phyloP scores from a whole-genome alignment of 371 early-diverging fungal species.

The Rhizopus arrhizus region DNA sequence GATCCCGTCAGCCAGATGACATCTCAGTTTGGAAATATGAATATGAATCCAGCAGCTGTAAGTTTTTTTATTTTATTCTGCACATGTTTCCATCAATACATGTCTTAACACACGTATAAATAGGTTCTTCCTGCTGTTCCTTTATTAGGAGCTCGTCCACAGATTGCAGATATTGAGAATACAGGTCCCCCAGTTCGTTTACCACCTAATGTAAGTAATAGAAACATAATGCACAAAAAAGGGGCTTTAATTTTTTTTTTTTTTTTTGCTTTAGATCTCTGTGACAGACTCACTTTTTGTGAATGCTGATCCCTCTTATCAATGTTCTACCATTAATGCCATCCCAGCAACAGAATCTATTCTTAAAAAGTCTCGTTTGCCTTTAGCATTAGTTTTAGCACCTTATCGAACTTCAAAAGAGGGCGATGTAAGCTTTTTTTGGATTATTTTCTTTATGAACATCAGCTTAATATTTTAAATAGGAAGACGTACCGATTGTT shows the following conservation, averaged over 20 bases:
- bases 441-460: not conserved
- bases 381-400: slow-evolving; percentile 86
- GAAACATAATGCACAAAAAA: not conserved
- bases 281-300: slow-evolving; percentile 70
- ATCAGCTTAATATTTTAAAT: slow-evolving; percentile 1
- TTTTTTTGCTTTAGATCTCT: slow-evolving; percentile 46
- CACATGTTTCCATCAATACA: not conserved
- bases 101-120: not conserved
- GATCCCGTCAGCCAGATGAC: slow-evolving; percentile 39
- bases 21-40: slow-evolving; percentile 53
- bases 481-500: slow-evolving; percentile 82
- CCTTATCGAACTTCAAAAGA: slow-evolving; percentile 73
- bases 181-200: slow-evolving; percentile 60
- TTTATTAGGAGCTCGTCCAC: slow-evolving; percentile 59
- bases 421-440: slow-evolving; percentile 49
- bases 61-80: slow-evolving; percentile 14
- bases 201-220: slow-evolving; percentile 56
- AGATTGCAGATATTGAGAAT: slow-evolving; percentile 56
- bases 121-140: slow-evolving; percentile 44
- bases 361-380: slow-evolving; percentile 82
- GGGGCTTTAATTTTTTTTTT: not conserved
- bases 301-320: slow-evolving; percentile 77
- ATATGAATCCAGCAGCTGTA: slow-evolving; percentile 25
- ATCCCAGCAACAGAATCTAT: slow-evolving; percentile 82
- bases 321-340: slow-evolving; percentile 87